phyloP scores from a whole-genome alignment of 192 early-diverging fungal species.

The Entomortierella beljakovae region DNA sequence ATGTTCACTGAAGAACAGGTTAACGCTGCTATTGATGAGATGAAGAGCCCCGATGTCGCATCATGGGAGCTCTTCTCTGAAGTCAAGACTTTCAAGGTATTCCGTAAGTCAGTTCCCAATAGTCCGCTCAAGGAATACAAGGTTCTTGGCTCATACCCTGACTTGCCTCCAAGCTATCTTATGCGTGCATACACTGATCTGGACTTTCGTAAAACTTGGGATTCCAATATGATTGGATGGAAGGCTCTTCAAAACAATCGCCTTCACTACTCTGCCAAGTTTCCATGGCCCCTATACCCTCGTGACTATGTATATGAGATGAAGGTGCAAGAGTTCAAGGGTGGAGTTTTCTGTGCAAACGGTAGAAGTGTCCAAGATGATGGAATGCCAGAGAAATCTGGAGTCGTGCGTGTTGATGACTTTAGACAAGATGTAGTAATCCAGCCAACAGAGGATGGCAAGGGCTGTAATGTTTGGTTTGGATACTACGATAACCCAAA shows the following conservation, averaged over 20 bases:
- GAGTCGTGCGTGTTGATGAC: slow-evolving; percentile 58
- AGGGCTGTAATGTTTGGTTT: slow-evolving; percentile 56
- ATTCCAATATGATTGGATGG: slow-evolving; percentile 60
- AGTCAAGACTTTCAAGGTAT: slow-evolving; percentile 50
- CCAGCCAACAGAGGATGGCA: slow-evolving; percentile 39
- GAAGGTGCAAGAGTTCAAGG: slow-evolving; percentile 32
- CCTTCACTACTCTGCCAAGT: slow-evolving; percentile 48
- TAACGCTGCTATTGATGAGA: slow-evolving; percentile 23
- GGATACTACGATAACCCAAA: slow-evolving; percentile 64
- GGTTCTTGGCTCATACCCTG: slow-evolving; percentile 53
- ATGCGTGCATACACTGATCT: slow-evolving; percentile 60
- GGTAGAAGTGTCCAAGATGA: slow-evolving; percentile 39
- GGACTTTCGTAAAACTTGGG: slow-evolving; percentile 61
- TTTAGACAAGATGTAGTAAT: slow-evolving; percentile 61
- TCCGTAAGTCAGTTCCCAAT: slow-evolving; percentile 40
- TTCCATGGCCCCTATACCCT: slow-evolving; percentile 61
- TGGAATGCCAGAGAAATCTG: slow-evolving; percentile 30
- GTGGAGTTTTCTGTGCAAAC: slow-evolving; percentile 23
- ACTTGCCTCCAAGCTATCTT: slow-evolving; percentile 52
- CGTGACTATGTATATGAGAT: slow-evolving; percentile 64
- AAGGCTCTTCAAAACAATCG: slow-evolving; percentile 42
- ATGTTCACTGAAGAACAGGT: slow-evolving; percentile 41
- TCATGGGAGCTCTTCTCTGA: slow-evolving; percentile 51
- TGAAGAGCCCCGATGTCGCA: slow-evolving; percentile 23
- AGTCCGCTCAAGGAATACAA: slow-evolving; percentile 62